Percentiles rank a stretch among this genome's conserved stretches.
Evolutionary conservation across 202 grass and related monocot genomes (phyloP).

Genomic region (Carex arenaria): DNA sequence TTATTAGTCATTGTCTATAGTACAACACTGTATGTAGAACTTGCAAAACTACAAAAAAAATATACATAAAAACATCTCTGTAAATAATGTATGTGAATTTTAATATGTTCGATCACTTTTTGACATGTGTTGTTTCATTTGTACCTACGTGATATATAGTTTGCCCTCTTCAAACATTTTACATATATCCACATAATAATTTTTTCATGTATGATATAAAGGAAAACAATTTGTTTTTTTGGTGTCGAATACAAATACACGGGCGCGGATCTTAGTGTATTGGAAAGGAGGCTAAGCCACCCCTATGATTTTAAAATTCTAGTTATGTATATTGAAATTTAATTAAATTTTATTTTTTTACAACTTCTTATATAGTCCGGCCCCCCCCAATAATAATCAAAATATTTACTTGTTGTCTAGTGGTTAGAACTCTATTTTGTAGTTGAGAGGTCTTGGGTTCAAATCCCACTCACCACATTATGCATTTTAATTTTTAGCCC

Average conservation of each 20-base stretch:
- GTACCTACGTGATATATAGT: not conserved
- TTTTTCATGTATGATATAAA: not conserved
- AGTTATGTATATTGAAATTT: no score
- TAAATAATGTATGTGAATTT: not conserved
- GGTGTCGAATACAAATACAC: not conserved
- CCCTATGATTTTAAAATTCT: no score
- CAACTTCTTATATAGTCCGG: no score
- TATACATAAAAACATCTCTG: not conserved
- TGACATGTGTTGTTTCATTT: not conserved
- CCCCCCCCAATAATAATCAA: no score
- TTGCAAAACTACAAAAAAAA: not conserved
- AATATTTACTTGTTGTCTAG: no score
- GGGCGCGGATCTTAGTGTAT: no score
- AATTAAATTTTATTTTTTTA: no score
- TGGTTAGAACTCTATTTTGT: no score
- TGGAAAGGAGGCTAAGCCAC: no score
- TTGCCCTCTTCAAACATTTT: not conserved
- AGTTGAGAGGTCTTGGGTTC: no score
- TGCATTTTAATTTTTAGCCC: no score
- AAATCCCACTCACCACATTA: no score
- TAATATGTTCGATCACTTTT: not conserved
- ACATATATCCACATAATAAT: not conserved
- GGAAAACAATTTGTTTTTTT: slow-evolving; percentile 1
- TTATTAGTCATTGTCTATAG: not conserved
- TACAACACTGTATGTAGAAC: not conserved